phyloP scores from a whole-genome alignment of 2,329 filamentous ascomycete species.

The Harringtonia lauricola region DNA sequence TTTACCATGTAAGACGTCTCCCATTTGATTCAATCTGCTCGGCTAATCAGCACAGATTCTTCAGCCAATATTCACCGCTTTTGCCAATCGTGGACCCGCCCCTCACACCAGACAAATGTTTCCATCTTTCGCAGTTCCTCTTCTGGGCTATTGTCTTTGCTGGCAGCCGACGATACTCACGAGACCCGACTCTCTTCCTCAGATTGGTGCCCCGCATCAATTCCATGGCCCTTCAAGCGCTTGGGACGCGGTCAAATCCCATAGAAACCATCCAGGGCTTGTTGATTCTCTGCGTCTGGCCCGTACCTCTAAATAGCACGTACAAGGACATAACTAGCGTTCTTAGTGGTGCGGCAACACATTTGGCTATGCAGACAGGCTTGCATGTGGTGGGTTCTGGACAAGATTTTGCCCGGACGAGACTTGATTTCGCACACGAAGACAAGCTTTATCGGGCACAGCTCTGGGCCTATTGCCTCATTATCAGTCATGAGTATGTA shows the following conservation, averaged over 20 bases:
- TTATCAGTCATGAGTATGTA: slow-evolving; percentile 21
- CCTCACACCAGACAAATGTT: slow-evolving; percentile 1
- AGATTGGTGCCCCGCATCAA: slow-evolving; percentile 21
- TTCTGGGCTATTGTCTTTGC: slow-evolving; percentile 28
- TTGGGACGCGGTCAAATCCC: slow-evolving; percentile 17
- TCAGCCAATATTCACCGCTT: slow-evolving; percentile 2
- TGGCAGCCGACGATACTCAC: slow-evolving; percentile 23
- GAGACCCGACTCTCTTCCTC: slow-evolving; percentile 22
- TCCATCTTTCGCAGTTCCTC: slow-evolving; percentile 12
- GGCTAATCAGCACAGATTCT: slow-evolving; percentile 3
- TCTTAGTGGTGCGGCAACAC: slow-evolving; percentile 25
- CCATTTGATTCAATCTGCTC: neutral
- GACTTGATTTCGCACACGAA: neutral
- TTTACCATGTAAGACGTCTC: slow-evolving; percentile 4
- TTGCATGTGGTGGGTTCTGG: slow-evolving; percentile 25
- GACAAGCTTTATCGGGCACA: slow-evolving; percentile 22
- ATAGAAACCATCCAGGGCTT: slow-evolving; percentile 27
- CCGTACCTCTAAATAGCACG: slow-evolving; percentile 27
- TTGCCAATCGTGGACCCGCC: slow-evolving; percentile 4
- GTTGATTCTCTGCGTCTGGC: slow-evolving; percentile 27
- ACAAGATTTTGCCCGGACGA: slow-evolving; percentile 25
- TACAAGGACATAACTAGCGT: slow-evolving; percentile 27
- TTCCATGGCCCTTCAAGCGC: slow-evolving; percentile 22
- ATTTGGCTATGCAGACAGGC: slow-evolving; percentile 27
- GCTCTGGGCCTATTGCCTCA: slow-evolving; percentile 25